Percentiles rank a stretch among this genome's conserved stretches.
Evolutionary conservation across 495 filamentous ascomycete genomes (phyloP).

Genomic region (Evernia prunastri): DNA sequence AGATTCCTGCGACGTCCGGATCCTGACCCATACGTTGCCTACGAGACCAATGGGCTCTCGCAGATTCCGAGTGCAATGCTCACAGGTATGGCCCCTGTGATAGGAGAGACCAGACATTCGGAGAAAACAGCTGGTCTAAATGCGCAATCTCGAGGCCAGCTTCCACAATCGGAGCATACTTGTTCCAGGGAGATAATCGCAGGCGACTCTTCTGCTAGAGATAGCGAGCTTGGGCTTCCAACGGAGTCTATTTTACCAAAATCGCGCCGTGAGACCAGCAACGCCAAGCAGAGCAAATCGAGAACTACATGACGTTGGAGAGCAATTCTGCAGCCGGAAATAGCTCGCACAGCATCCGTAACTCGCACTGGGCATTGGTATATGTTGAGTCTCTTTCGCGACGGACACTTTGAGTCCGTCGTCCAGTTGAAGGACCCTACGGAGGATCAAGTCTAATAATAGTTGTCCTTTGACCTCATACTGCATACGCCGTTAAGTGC

Average conservation of each 20-base stretch:
- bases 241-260: background rate
- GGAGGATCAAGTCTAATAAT: background rate
- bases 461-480: too few relatives aligned
- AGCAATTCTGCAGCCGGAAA: background rate
- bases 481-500: too few relatives aligned
- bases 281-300: background rate
- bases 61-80: slow-evolving; percentile 12
- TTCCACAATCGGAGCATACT: background rate
- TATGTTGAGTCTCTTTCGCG: background rate
- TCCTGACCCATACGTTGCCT: background rate
- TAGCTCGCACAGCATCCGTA: background rate
- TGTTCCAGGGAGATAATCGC: background rate
- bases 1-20: background rate
- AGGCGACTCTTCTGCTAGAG: background rate
- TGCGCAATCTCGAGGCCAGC: background rate
- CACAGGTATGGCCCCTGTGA: background rate
- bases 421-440: background rate
- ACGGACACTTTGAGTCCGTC: background rate
- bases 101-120: background rate
- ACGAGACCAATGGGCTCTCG: background rate
- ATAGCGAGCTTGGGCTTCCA: background rate
- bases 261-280: background rate
- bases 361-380: background rate
- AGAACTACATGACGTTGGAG: background rate
- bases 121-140: background rate